These are phyloP conservation scores for Psilocybe cyanescens DNA, from an alignment of 768 basidiomycete species.

Conservation along the genomic window DNA sequence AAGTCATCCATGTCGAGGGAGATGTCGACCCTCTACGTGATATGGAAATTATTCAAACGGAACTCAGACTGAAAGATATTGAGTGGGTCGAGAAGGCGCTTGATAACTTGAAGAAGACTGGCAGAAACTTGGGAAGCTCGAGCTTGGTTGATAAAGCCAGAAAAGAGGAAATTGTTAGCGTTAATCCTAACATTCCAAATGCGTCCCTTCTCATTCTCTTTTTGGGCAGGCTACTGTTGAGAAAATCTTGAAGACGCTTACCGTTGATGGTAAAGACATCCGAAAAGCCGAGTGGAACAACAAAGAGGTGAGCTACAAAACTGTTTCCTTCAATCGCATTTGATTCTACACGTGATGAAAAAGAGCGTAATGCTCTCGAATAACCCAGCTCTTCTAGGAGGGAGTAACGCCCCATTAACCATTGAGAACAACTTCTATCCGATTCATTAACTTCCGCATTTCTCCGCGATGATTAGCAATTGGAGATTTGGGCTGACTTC, in stretches of 20 bases:
- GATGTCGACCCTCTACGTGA: slow-evolving; percentile 95
- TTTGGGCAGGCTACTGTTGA: slow-evolving; percentile 75
- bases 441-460: slow-evolving; percentile 26
- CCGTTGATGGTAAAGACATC: slow-evolving; percentile 84
- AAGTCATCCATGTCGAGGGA: slow-evolving; percentile 98
- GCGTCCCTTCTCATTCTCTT: background rate
- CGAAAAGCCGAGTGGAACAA: slow-evolving; percentile 94
- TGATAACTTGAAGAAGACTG: slow-evolving; percentile 75
- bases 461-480: slow-evolving; percentile 42
- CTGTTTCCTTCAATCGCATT: slow-evolving; percentile 2
- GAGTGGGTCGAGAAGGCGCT: slow-evolving; percentile 97
- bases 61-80: slow-evolving; percentile 94
- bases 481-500: slow-evolving; percentile 45
- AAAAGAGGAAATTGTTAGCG: slow-evolving; percentile 91
- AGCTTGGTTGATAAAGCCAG: slow-evolving; percentile 92
- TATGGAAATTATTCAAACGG: slow-evolving; percentile 96
- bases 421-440: slow-evolving; percentile 62
- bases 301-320: slow-evolving; percentile 79
- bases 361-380: slow-evolving; percentile 77
- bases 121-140: slow-evolving; percentile 70
- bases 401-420: slow-evolving; percentile 79
- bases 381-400: slow-evolving; percentile 95
- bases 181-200: background rate
- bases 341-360: slow-evolving; percentile 53
- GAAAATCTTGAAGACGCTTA: slow-evolving; percentile 80